These are phyloP conservation scores for Pythium dissotocum DNA, from an alignment of 352 stramenopile genomes.

Conservation along the genomic window DNA sequence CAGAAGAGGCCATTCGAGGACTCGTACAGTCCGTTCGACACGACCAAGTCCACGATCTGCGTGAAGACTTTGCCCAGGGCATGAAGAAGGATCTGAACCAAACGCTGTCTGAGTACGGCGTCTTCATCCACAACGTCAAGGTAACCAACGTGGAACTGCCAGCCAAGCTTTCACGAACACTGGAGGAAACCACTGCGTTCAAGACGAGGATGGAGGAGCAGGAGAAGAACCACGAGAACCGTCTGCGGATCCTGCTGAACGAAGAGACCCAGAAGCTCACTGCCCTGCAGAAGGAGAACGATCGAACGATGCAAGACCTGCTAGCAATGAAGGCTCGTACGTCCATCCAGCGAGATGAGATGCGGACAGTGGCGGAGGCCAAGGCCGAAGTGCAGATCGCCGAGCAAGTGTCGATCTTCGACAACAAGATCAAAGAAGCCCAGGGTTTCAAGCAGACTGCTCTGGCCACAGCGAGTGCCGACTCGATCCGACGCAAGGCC, in stretches of 20 bases:
- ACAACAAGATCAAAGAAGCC: constrained; percentile 75
- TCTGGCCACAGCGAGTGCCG: constrained; percentile 50
- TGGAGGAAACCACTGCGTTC: constrained; percentile 84
- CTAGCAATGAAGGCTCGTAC: constrained; percentile 64
- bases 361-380: constrained; percentile 68
- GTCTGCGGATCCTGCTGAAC: constrained; percentile 81
- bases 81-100: constrained; percentile 87
- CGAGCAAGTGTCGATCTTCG: constrained; percentile 47
- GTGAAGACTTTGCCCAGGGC: constrained; percentile 76
- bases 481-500: constrained; percentile 62
- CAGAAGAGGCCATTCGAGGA: constrained; percentile 74
- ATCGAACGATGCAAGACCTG: constrained; percentile 74
- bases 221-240: constrained; percentile 90
- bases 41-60: constrained; percentile 79
- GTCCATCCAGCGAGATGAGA: constrained; percentile 75
- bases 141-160: constrained; percentile 84
- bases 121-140: constrained; percentile 89
- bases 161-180: constrained; percentile 50
- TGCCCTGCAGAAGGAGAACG: constrained; percentile 77
- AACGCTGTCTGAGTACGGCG: constrained; percentile 68
- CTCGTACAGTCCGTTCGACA: constrained; percentile 82
- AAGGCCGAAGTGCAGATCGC: constrained; percentile 78
- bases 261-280: constrained; percentile 85
- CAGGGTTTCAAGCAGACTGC: constrained; percentile 71
- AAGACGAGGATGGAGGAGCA: constrained; percentile 89